Evolutionary conservation across 148 eudicot genomes (phyloP), one percentile per base, ranked within the genome.

Genomic region (Camellia lanceoleosa): DNA sequence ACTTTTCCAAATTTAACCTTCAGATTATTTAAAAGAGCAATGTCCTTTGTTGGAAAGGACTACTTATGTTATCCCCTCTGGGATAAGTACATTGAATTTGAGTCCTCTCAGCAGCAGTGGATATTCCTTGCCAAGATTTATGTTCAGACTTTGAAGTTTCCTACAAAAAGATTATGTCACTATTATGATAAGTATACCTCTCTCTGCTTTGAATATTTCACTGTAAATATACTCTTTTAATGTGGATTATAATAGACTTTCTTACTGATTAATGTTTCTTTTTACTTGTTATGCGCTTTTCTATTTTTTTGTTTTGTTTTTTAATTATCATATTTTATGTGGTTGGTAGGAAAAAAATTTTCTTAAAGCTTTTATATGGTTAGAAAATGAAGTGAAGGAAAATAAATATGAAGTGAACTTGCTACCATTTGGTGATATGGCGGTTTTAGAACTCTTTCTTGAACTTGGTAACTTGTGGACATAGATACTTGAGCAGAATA

Each of bases 81-180:
- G 98, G 96, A 95, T 82, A 88, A 84, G 72, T 95, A 90, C 87
- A 83, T 93, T 68, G 89, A 87, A 80, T 95, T 84, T 82, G 97
- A 93, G 86, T 92, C 82, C 77, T 86, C 92, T 87, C 93, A 89
- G 83, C 90, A 95, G 76, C 89, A 90, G n/a, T 95, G 97, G 97
- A 84, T 73, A 73, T 88, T 87, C 78, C 91, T 95, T 87, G 90
- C 93, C 47, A 87, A 81, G 49, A 88, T 94, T 78, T 89, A 92
- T 80, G 82, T 93, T 77, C 87, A 86, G 72, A 85, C 83, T 64
- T 70, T 95, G 80, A 90, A 86, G 80, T 90, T 88, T 81, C 98
- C 98, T 30, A 91, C 94, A 41, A 91, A 92, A 82, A 90, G 86
- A 88, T 81, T 95, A 75, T 93, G 89, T 79, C 85, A 80, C 16